Evolutionary conservation across 2,329 filamentous ascomycete genomes (phyloP).

Genomic region (Colletotrichum theobromicola): DNA sequence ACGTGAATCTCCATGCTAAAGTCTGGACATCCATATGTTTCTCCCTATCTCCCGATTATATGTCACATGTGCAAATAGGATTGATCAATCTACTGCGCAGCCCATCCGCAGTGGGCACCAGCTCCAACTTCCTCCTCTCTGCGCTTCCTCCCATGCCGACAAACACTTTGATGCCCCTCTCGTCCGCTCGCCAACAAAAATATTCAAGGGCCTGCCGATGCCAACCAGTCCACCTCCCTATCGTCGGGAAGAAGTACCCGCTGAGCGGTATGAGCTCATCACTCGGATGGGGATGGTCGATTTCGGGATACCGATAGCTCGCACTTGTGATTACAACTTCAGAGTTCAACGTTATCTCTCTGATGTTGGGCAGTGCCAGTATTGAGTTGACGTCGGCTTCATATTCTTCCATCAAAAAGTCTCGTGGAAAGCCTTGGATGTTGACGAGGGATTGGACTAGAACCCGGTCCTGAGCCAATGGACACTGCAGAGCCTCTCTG

Average conservation of each 20-base stretch:
- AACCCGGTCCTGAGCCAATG: background rate
- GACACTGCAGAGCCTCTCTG: background rate
- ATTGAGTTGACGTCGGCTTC: background rate
- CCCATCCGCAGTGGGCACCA: background rate
- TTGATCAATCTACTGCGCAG: background rate
- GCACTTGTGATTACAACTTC: background rate
- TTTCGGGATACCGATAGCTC: background rate
- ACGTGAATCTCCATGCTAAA: background rate
- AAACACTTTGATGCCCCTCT: background rate
- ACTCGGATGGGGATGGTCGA: background rate
- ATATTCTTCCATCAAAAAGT: background rate
- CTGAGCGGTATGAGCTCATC: background rate
- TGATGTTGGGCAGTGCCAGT: background rate
- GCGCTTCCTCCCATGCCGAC: background rate
- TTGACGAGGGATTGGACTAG: background rate
- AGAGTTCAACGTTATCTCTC: background rate
- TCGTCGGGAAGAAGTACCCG: background rate
- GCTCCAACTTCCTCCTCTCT: background rate
- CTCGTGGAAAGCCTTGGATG: background rate
- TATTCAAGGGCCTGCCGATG: background rate
- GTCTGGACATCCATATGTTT: background rate
- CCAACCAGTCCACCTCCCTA: background rate
- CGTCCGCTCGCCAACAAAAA: background rate
- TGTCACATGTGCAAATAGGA: background rate
- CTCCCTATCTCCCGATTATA: background rate